Evolutionary conservation across 306 rosid genomes (phyloP).

Genomic region (Cucurbita ficifolia): DNA sequence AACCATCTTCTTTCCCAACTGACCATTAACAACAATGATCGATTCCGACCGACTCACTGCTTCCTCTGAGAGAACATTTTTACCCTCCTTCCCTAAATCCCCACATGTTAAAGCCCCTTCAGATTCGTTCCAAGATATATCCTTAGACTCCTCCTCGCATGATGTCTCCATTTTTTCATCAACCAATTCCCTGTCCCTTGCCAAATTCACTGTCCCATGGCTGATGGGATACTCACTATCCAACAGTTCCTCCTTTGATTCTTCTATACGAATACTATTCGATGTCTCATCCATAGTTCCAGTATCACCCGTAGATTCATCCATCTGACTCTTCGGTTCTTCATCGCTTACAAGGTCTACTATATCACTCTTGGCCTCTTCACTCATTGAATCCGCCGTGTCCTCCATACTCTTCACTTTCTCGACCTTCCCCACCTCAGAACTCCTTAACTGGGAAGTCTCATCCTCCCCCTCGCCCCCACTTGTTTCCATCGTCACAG

Average conservation of each 20-base stretch:
- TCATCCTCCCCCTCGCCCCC: background rate
- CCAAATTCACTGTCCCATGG: background rate
- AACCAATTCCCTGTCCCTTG: constrained; percentile 10
- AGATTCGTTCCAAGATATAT: background rate
- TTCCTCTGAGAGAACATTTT: background rate
- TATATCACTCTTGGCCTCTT: constrained; percentile 35
- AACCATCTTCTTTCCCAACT: background rate
- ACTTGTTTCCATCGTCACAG: background rate
- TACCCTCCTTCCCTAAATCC: background rate
- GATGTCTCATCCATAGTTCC: background rate
- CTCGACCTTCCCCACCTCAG: constrained; percentile 1
- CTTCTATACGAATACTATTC: constrained; percentile 16
- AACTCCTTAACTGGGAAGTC: background rate
- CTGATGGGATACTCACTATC: constrained; percentile 17
- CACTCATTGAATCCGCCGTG: constrained; percentile 52
- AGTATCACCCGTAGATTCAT: constrained; percentile 12
- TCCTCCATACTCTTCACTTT: constrained; percentile 17
- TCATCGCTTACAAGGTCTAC: constrained; percentile 11
- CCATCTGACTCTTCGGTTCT: constrained; percentile 10
- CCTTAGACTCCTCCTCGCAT: background rate
- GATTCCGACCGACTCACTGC: background rate
- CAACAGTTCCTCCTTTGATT: constrained; percentile 17
- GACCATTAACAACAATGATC: background rate
- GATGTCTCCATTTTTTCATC: background rate
- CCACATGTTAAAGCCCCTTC: background rate